These are phyloP conservation scores for Alternaria brassicae DNA, from an alignment of 2,329 filamentous ascomycete genomes.

Conservation along the genomic window DNA sequence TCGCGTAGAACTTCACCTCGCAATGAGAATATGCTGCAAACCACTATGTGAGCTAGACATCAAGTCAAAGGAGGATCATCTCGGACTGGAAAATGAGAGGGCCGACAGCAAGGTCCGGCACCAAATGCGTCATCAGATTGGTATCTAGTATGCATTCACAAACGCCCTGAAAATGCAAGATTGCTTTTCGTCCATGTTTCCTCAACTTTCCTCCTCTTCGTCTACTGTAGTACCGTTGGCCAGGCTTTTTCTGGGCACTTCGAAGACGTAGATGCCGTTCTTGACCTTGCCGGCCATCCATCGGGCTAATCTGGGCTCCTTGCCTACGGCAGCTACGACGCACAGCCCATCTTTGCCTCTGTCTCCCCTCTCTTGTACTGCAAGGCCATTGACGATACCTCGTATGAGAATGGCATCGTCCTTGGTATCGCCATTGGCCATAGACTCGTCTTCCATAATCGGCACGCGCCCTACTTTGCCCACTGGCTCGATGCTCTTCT, in stretches of 20 bases:
- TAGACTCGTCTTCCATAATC: conserved; percentile 19
- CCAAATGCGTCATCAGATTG: conserved; percentile 21
- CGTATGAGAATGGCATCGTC: conserved; percentile 57
- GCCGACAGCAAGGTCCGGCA: neutral
- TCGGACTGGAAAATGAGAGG: neutral
- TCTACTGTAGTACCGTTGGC: conserved; percentile 27
- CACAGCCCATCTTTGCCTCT: conserved; percentile 76
- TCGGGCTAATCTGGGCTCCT: conserved; percentile 82
- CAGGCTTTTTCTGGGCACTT: conserved; percentile 64
- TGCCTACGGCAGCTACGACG: conserved; percentile 84
- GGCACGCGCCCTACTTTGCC: conserved; percentile 66
- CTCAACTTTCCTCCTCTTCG: conserved; percentile 7
- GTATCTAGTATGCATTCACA: conserved; percentile 24
- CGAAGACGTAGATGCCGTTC: conserved; percentile 88
- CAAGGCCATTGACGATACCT: conserved; percentile 88
- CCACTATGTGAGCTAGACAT: neutral
- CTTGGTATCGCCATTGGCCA: conserved; percentile 18
- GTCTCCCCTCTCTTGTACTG: conserved; percentile 84
- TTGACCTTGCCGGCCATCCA: conserved; percentile 75
- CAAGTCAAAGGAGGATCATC: neutral
- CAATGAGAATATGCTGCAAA: neutral
- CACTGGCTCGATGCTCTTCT: conserved; percentile 75
- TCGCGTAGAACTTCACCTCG: neutral
- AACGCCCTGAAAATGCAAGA: conserved; percentile 19
- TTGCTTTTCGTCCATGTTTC: conserved; percentile 6